Percentiles rank a stretch among this genome's conserved stretches.
Evolutionary conservation across 2,329 filamentous ascomycete genomes (phyloP).

Genomic region (Aspergillus aculeatinus): DNA sequence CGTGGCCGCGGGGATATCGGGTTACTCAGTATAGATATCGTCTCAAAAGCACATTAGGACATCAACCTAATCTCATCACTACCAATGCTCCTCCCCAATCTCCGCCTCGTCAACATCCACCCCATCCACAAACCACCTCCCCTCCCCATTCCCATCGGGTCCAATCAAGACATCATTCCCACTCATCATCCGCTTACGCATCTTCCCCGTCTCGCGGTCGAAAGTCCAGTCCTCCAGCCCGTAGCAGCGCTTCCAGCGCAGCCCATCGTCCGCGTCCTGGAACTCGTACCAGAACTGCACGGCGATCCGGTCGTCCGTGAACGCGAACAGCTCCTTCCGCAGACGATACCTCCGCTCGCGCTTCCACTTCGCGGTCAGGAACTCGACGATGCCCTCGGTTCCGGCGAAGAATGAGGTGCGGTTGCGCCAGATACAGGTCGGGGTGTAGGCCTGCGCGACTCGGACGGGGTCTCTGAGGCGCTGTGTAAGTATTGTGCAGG

Average conservation of each 20-base stretch:
- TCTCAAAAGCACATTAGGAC: no score
- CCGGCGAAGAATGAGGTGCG: conserved; percentile 68
- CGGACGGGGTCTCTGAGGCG: conserved; percentile 58
- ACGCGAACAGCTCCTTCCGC: conserved; percentile 81
- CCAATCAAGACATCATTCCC: conserved; percentile 48
- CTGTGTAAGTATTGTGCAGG: background rate
- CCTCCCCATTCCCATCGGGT: conserved; percentile 41
- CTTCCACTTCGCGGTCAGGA: conserved; percentile 72
- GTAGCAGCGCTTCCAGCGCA: conserved; percentile 82
- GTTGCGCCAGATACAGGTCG: conserved; percentile 78
- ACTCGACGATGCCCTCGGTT: conserved; percentile 64
- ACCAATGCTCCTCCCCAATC: conserved; percentile 41
- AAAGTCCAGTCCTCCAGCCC: conserved; percentile 61
- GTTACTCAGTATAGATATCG: background rate
- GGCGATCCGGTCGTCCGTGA: conserved; percentile 71
- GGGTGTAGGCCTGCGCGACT: conserved; percentile 72
- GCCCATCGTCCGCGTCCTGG: conserved; percentile 61
- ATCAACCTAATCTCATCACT: background rate
- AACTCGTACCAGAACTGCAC: conserved; percentile 93
- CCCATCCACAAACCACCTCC: conserved; percentile 47
- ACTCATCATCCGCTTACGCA: conserved; percentile 50
- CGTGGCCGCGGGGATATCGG: background rate
- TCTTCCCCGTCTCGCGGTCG: conserved; percentile 44
- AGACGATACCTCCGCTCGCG: conserved; percentile 70
- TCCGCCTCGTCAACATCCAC: conserved; percentile 41